Percentiles rank a stretch among this genome's conserved stretches.
phyloP scores from a whole-genome alignment of 2,329 filamentous ascomycete genomes.

The Diatrype stigma region DNA sequence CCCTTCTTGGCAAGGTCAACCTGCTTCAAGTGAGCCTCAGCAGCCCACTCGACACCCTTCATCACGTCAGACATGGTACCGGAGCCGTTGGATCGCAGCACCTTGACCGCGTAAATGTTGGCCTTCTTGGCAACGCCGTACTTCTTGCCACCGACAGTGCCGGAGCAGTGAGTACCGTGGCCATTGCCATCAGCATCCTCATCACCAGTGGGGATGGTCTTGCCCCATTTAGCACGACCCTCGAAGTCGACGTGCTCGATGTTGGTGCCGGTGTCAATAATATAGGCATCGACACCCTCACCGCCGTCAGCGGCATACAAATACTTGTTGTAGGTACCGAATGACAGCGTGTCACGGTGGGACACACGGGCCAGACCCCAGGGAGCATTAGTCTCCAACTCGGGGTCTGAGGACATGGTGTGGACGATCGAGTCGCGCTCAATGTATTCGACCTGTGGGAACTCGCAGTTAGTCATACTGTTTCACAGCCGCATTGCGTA shows the following conservation, averaged over 20 bases:
- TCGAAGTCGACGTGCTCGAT: slow-evolving; percentile 93
- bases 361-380: slow-evolving; percentile 99
- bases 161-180: slow-evolving; percentile 98
- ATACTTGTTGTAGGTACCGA: slow-evolving; percentile 98
- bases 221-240: slow-evolving; percentile 92
- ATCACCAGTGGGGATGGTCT: slow-evolving; percentile 85
- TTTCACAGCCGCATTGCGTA: not conserved
- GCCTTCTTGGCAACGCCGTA: slow-evolving; percentile 99
- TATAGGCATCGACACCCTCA: slow-evolving; percentile 97
- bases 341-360: slow-evolving; percentile 80
- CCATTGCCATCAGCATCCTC: slow-evolving; percentile 92
- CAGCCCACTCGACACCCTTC: slow-evolving; percentile 95
- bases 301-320: slow-evolving; percentile 84
- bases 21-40: slow-evolving; percentile 71
- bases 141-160: slow-evolving; percentile 96
- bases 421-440: slow-evolving; percentile 93
- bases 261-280: slow-evolving; percentile 98
- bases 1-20: slow-evolving; percentile 76
- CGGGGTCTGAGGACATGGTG: slow-evolving; percentile 57
- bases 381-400: slow-evolving; percentile 84
- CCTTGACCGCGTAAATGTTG: slow-evolving; percentile 94
- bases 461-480: slow-evolving; percentile 7
- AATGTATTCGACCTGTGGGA: slow-evolving; percentile 81
- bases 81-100: slow-evolving; percentile 93
- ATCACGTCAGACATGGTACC: slow-evolving; percentile 99